Evolutionary conservation across 1,139 yeast species (phyloP).

Genomic region (Taiozyma sp.): DNA sequence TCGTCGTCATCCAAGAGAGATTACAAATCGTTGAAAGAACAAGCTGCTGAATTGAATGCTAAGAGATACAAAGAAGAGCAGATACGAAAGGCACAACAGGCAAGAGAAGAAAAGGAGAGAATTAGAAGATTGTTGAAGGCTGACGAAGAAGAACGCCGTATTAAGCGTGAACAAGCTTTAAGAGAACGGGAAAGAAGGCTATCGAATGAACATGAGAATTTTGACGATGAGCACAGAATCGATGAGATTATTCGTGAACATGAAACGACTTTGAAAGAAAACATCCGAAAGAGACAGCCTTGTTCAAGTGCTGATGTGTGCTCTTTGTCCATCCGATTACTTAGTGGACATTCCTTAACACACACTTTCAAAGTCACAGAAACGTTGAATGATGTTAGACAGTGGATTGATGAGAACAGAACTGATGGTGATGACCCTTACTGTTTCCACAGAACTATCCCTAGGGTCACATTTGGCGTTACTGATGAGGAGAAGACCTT

Average conservation of each 20-base stretch:
- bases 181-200: constrained; percentile 16
- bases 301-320: constrained; percentile 27
- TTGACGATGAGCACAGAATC: constrained; percentile 11
- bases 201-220: constrained; percentile 13
- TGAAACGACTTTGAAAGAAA: constrained; percentile 15
- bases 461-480: constrained; percentile 40
- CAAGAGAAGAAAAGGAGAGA: constrained; percentile 49
- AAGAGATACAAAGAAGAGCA: constrained; percentile 38
- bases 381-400: constrained; percentile 50
- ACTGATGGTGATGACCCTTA: constrained; percentile 45
- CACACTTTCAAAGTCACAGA: constrained; percentile 39
- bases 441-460: constrained; percentile 41
- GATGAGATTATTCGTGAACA: constrained; percentile 14
- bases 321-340: constrained; percentile 43
- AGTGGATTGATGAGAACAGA: constrained; percentile 55
- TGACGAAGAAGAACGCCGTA: constrained; percentile 45
- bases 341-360: constrained; percentile 50
- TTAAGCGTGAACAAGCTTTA: constrained; percentile 11
- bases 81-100: constrained; percentile 32
- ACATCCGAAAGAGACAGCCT: constrained; percentile 11
- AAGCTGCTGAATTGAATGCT: constrained; percentile 34
- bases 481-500: constrained; percentile 51
- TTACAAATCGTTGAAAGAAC: constrained; percentile 30
- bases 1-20: constrained; percentile 5
- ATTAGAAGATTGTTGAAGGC: constrained; percentile 44